phyloP scores from a whole-genome alignment of 2,329 filamentous ascomycete genomes.

The Colletotrichum somersetense region DNA sequence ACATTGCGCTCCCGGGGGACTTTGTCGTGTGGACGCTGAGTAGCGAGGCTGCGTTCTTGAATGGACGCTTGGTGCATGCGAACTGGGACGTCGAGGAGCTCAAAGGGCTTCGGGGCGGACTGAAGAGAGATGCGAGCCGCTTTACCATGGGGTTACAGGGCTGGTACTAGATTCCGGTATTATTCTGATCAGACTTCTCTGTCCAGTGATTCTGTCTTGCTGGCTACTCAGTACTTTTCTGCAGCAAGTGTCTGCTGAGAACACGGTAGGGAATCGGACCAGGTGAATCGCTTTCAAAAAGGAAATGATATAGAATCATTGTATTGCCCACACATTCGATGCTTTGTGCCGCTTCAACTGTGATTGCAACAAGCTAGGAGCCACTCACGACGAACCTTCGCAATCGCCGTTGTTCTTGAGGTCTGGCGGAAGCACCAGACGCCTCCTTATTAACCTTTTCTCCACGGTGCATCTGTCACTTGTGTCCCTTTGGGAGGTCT shows the following conservation, averaged over 20 bases:
- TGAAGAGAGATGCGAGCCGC: conserved; percentile 27
- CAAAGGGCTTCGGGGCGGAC: conserved; percentile 45
- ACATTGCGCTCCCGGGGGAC: conserved; percentile 47
- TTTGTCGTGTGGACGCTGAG: conserved; percentile 60
- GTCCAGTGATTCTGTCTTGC: not conserved
- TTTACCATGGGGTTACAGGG: conserved; percentile 40
- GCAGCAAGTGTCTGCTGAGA: not conserved
- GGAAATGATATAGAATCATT: not conserved
- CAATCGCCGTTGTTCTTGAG: not conserved
- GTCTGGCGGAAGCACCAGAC: not conserved
- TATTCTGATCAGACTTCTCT: not conserved
- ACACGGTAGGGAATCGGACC: not conserved
- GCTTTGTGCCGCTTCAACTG: too few species aligned
- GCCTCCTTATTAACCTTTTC: not conserved
- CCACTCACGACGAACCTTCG: not conserved
- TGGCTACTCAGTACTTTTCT: not conserved
- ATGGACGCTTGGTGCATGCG: conserved; percentile 59
- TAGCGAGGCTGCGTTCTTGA: conserved; percentile 60
- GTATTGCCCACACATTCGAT: not conserved
- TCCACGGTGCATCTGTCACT: not conserved
- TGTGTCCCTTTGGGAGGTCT: not conserved
- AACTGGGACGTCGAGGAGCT: conserved; percentile 67
- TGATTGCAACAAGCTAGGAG: not conserved
- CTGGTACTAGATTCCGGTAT: conserved; percentile 14
- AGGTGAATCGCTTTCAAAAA: not conserved